phyloP scores from a whole-genome alignment of 2,329 filamentous ascomycete genomes.

The Ophidiomyces ophidiicola region DNA sequence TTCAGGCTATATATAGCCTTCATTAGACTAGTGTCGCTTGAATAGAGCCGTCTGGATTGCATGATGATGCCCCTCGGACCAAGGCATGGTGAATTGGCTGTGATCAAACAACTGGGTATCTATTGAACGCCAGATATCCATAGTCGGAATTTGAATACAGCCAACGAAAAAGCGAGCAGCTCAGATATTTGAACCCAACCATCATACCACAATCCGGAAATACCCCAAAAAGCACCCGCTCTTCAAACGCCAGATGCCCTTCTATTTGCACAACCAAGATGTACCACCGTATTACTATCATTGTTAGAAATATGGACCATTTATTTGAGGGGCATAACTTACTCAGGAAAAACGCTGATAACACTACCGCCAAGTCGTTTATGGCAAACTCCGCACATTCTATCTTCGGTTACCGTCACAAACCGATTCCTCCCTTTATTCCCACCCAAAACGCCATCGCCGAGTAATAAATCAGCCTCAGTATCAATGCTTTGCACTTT shows the following conservation, averaged over 20 bases:
- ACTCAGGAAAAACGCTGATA: conserved; percentile 78
- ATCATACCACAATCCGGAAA: conserved; percentile 13
- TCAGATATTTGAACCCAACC: background rate
- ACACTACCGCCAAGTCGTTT: conserved; percentile 87
- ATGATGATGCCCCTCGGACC: background rate
- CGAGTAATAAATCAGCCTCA: conserved; percentile 61
- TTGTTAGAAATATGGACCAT: background rate
- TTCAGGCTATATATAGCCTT: too few species aligned
- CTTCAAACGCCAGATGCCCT: conserved; percentile 21
- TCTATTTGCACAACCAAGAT: conserved; percentile 61
- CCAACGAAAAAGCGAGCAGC: conserved; percentile 2
- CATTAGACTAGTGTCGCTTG: too few species aligned
- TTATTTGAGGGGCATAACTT: conserved; percentile 28
- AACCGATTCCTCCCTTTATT: conserved; percentile 50
- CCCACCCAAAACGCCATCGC: conserved; percentile 47
- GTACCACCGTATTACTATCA: conserved; percentile 50
- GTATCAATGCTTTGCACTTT: conserved; percentile 68
- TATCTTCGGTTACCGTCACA: conserved; percentile 74
- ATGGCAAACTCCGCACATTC: conserved; percentile 83
- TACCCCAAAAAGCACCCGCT: conserved; percentile 8
- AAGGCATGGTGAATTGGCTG: background rate
- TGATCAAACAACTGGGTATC: conserved; percentile 23
- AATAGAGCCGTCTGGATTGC: background rate
- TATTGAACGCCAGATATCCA: conserved; percentile 19
- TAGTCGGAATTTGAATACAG: conserved; percentile 9